Evolutionary conservation across 768 basidiomycete genomes (phyloP).

Genomic region (Russula griseocarnosa): DNA sequence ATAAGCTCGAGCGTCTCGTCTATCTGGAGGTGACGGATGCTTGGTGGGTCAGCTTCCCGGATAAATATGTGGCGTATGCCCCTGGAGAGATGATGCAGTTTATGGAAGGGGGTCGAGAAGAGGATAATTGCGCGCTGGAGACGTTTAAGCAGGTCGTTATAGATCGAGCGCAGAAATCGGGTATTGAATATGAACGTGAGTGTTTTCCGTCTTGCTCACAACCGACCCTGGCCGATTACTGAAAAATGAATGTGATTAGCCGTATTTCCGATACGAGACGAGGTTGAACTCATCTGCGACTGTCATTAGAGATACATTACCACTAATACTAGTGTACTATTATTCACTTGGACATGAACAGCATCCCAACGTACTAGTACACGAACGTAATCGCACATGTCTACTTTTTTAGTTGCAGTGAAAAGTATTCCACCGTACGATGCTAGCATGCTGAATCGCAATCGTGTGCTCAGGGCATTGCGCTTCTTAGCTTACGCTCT

Average conservation of each 20-base stretch:
- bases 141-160: not conserved
- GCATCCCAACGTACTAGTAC: no score
- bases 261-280: conserved; percentile 12
- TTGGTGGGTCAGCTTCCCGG: conserved; percentile 24
- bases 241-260: not conserved
- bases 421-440: conserved; percentile 44
- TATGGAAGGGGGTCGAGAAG: conserved; percentile 14
- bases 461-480: conserved; percentile 87
- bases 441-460: conserved; percentile 82
- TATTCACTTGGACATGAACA: not conserved
- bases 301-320: conserved; percentile 14
- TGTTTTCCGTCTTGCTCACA: not conserved
- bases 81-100: conserved; percentile 13
- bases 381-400: not conserved
- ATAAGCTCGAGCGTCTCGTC: conserved; percentile 11
- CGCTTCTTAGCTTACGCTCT: conserved; percentile 87
- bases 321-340: not conserved
- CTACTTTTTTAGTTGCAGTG: not conserved
- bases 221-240: not conserved
- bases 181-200: conserved; percentile 16
- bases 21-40: conserved; percentile 17
- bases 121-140: conserved; percentile 2
- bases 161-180: not conserved
- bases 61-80: conserved; percentile 15
- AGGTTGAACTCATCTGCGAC: conserved; percentile 21